phyloP scores from a whole-genome alignment of 495 filamentous ascomycete genomes.

The Physcia stellaris region DNA sequence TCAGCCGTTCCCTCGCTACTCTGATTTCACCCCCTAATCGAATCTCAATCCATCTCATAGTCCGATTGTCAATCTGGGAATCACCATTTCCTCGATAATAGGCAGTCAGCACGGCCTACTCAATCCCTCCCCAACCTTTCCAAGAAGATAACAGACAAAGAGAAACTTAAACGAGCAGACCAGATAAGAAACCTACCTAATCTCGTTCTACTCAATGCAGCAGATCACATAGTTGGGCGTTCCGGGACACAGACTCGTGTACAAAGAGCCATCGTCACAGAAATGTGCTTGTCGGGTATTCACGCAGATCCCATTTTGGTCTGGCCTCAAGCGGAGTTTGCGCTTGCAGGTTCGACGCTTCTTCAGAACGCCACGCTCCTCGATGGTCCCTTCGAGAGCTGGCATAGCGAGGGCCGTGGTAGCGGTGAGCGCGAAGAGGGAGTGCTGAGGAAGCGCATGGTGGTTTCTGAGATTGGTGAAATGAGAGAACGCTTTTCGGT shows the following conservation, averaged over 20 bases:
- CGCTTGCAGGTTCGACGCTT: slow-evolving; percentile 1
- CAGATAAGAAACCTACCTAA: no score
- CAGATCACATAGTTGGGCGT: slow-evolving; percentile 1
- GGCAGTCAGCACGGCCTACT: no score
- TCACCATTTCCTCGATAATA: no score
- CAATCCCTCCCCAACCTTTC: no score
- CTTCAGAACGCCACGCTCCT: background rate
- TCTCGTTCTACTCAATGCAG: slow-evolving; percentile 2
- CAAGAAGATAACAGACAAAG: no score
- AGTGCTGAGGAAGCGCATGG: background rate
- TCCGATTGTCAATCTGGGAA: no score
- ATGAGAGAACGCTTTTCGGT: no score
- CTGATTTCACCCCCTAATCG: no score
- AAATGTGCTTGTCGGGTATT: background rate
- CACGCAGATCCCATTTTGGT: slow-evolving; percentile 3
- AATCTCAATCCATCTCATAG: no score
- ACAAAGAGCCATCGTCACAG: background rate
- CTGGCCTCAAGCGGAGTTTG: background rate
- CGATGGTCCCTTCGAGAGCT: background rate
- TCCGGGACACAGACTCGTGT: background rate
- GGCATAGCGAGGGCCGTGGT: slow-evolving; percentile 2
- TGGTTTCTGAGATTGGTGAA: no score
- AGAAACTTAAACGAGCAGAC: no score
- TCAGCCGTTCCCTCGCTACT: no score
- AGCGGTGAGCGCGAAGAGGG: slow-evolving; percentile 1